Evolutionary conservation across 2,329 filamentous ascomycete genomes (phyloP), one percentile per base, ranked within the genome.

Genomic region (Sclerotiophoma versabilis): DNA sequence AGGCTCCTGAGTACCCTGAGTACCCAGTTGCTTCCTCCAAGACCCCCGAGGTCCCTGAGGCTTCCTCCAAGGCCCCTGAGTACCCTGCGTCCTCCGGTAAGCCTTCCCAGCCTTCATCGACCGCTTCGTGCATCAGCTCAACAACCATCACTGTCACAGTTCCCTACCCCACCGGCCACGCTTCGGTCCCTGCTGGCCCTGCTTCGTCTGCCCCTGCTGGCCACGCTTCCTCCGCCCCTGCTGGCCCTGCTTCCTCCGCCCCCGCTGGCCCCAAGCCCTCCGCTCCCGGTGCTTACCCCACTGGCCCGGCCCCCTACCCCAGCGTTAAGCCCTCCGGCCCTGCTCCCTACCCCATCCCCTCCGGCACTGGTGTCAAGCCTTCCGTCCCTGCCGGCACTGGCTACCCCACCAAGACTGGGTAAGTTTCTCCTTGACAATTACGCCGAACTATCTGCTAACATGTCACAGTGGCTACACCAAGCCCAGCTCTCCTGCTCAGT

Each of bases 81-180:
- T 58, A 58, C 54, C 37, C 54, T n/a, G 44, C 36, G 38, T 25
- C 49, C 52, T 56, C 44, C 37, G 48, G 54, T 57, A 57, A 57
- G 54, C 54, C 54, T 44, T 48, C 55, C 37, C 30, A 44, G 19
- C 45, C 54, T 26, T 49, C n/a, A n/a, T n/a, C 49, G 26, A 36
- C 45, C 22, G 37, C 63, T 43, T 60, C 61, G 51, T 79, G 77
- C 57, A 68, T 72, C 41, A 72, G 76, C 66, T 78, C 75, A 65
- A 68, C 69, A 53, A 80, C 79, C 59, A 68, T 75, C 59, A 71
- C 75, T 52, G 68, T 79, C 59, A 80, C 78, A 37, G 63, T 80
- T 58, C 71, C 70, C 22, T 65, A 68, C 66, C 70, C 72, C 54
- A 77, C 76, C 39, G 73, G 70, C 46, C 63, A 72, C 54, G 76